Conservation (phyloP, 805 yeast genomes). For the Middelhovenomyces tepae region DNA sequence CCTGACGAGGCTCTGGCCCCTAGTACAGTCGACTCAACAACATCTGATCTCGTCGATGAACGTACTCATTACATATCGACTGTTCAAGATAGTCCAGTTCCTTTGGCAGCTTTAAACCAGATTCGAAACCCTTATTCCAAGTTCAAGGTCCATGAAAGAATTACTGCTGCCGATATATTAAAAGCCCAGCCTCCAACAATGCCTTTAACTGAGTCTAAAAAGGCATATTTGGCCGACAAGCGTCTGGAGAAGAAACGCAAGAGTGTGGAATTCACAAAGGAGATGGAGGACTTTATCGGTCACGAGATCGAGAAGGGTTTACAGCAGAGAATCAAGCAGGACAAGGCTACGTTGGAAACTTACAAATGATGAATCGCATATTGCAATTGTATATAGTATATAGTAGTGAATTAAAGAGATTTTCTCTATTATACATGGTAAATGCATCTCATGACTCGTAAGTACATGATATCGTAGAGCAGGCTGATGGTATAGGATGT, state of each 20-base stretch:
- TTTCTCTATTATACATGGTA: no score
- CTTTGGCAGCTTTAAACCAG: conserved; percentile 53
- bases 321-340: conserved; percentile 1
- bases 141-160: conserved; percentile 41
- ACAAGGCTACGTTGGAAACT: conserved; percentile 1
- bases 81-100: conserved; percentile 58
- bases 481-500: no score
- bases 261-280: conserved; percentile 37
- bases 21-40: conserved; percentile 44
- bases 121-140: conserved; percentile 72
- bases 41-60: conserved; percentile 39
- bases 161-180: conserved; percentile 55
- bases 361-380: no score
- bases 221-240: conserved; percentile 28
- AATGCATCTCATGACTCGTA: no score
- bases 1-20: conserved; percentile 37
- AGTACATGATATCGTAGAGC: no score
- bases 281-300: conserved; percentile 49
- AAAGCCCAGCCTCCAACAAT: conserved; percentile 60
- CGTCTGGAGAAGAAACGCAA: conserved; percentile 23
- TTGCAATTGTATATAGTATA: no score
- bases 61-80: conserved; percentile 69
- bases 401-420: no score
- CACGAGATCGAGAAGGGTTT: conserved; percentile 18
- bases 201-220: conserved; percentile 56